Percentiles rank a stretch among this genome's conserved stretches.
These are phyloP conservation scores for Protomyces pachydermus DNA, from an alignment of 1,139 yeast species.

Conservation along the genomic window DNA sequence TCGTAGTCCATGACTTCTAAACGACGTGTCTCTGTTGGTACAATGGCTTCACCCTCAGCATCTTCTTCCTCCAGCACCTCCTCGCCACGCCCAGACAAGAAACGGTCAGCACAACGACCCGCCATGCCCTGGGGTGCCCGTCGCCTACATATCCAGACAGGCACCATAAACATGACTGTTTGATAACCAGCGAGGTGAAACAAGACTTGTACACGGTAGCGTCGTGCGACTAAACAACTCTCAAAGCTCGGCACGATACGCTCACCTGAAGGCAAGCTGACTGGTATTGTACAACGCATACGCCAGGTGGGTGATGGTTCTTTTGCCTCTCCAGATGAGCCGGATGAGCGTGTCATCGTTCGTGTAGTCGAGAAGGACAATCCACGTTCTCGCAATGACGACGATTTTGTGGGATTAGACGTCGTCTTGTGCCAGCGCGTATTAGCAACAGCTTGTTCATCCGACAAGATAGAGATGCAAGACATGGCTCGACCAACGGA, in stretches of 20 bases:
- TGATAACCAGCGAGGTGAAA: background rate
- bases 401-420: background rate
- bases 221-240: slow-evolving; percentile 9
- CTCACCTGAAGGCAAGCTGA: slow-evolving; percentile 1
- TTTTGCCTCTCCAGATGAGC: background rate
- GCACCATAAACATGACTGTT: background rate
- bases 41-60: background rate
- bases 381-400: background rate
- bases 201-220: background rate
- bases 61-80: background rate
- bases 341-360: background rate
- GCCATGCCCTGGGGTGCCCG: background rate
- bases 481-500: background rate
- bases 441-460: background rate
- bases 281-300: slow-evolving; percentile 3
- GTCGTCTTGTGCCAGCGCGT: background rate
- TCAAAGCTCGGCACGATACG: slow-evolving; percentile 16
- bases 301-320: slow-evolving; percentile 8
- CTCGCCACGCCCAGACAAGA: background rate
- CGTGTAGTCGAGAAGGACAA: background rate
- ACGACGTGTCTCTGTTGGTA: background rate
- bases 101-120: background rate
- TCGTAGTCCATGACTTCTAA: background rate
- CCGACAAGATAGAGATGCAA: background rate
- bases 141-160: background rate